These are phyloP conservation scores for Aspergillus terreus DNA, from an alignment of 2,329 filamentous ascomycete genomes.

Conservation along the genomic window DNA sequence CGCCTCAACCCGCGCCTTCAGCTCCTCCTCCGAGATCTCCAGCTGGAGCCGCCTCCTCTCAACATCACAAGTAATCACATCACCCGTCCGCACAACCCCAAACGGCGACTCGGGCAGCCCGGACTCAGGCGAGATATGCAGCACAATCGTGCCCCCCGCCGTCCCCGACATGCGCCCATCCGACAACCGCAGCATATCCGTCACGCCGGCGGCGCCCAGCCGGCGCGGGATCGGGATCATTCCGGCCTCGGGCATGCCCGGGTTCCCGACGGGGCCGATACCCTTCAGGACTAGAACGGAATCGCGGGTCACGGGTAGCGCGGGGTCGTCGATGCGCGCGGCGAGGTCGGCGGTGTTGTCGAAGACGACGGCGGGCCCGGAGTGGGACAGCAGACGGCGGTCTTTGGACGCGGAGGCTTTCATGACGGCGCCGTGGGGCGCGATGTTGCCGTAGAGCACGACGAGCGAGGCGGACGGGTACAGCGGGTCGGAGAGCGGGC, in stretches of 20 bases:
- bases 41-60: constrained; percentile 41
- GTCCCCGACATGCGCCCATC: constrained; percentile 56
- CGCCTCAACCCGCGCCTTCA: constrained; percentile 34
- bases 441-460: constrained; percentile 47
- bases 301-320: constrained; percentile 41
- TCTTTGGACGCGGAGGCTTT: constrained; percentile 52
- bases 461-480: constrained; percentile 45
- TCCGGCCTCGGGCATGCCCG: constrained; percentile 53
- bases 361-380: constrained; percentile 47
- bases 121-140: constrained; percentile 53
- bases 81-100: constrained; percentile 47
- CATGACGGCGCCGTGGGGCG: constrained; percentile 47
- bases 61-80: constrained; percentile 46
- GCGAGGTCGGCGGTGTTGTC: constrained; percentile 47
- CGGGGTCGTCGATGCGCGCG: constrained; percentile 43
- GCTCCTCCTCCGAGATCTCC: constrained; percentile 40
- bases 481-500: constrained; percentile 44
- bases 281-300: constrained; percentile 48
- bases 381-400: constrained; percentile 41
- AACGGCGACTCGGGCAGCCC: constrained; percentile 46
- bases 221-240: constrained; percentile 51
- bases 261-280: constrained; percentile 50
- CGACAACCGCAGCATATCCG: constrained; percentile 52
- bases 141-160: constrained; percentile 52
- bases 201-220: constrained; percentile 44